Evolutionary conservation across 352 stramenopile species (phyloP).

Genomic region (Phytopythium mirpurense): DNA sequence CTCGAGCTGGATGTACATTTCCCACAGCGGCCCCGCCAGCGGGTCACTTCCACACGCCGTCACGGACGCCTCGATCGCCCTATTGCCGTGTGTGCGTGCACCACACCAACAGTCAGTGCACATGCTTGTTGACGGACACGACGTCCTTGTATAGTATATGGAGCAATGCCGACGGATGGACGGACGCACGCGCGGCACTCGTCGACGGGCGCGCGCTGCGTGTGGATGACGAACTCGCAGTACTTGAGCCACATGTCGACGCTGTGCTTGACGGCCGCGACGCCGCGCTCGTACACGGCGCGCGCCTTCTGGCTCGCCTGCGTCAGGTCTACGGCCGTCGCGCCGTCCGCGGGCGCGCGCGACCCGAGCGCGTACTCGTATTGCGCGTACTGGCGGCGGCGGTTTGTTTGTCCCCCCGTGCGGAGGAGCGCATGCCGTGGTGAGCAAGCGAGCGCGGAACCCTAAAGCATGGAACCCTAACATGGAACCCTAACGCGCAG

Average conservation of each 20-base stretch:
- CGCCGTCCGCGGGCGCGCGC: slow-evolving; percentile 31
- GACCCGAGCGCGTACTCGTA: slow-evolving; percentile 49
- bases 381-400: slow-evolving; percentile 75
- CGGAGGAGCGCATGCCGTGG: no score
- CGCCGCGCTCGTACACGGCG: slow-evolving; percentile 63
- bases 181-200: slow-evolving; percentile 47
- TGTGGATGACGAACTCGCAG: slow-evolving; percentile 70
- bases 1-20: slow-evolving; percentile 75
- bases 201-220: slow-evolving; percentile 45
- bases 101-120: background rate
- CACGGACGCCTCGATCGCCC: slow-evolving; percentile 49
- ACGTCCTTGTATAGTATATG: slow-evolving; percentile 3
- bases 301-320: slow-evolving; percentile 43
- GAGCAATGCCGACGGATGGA: slow-evolving; percentile 2
- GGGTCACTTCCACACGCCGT: slow-evolving; percentile 57
- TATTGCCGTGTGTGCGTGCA: no score
- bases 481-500: background rate
- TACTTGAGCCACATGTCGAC: slow-evolving; percentile 87
- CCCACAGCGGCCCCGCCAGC: slow-evolving; percentile 64
- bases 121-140: no score
- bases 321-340: slow-evolving; percentile 28
- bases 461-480: no score
- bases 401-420: no score
- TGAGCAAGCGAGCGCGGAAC: no score
- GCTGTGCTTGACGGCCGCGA: slow-evolving; percentile 56